Evolutionary conservation across 106 monocot genomes (phyloP).

Genomic region (Ottelia alismoides): DNA sequence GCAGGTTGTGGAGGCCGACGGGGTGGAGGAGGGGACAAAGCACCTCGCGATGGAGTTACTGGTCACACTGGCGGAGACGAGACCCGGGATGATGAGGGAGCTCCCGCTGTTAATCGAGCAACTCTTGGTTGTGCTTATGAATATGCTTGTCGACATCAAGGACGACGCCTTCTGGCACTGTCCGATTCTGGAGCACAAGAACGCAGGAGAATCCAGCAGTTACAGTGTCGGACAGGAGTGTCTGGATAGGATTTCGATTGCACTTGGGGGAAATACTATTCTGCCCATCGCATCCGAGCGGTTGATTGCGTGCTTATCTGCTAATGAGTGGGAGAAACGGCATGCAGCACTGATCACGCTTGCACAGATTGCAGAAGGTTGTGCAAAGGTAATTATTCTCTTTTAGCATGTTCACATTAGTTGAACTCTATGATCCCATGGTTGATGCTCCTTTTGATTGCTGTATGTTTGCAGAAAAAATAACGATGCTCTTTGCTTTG

Average conservation of each 20-base stretch:
- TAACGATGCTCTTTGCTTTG: too few species aligned
- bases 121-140: slow-evolving; percentile 79
- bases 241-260: slow-evolving; percentile 69
- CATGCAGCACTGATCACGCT: slow-evolving; percentile 91
- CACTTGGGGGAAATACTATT: slow-evolving; percentile 86
- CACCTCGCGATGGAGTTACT: slow-evolving; percentile 91
- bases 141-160: slow-evolving; percentile 79
- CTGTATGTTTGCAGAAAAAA: too few species aligned
- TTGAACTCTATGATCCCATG: too few species aligned
- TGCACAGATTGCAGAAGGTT: slow-evolving; percentile 97
- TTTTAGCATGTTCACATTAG: too few species aligned
- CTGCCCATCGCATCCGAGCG: slow-evolving; percentile 83
- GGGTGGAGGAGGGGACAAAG: slow-evolving; percentile 70
- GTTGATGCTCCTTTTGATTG: too few species aligned
- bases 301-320: slow-evolving; percentile 52
- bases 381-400: slow-evolving; percentile 52
- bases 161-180: slow-evolving; percentile 85
- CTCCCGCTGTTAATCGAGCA: slow-evolving; percentile 75
- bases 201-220: slow-evolving; percentile 84
- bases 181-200: slow-evolving; percentile 74
- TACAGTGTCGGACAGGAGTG: slow-evolving; percentile 90
- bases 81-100: slow-evolving; percentile 80
- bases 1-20: slow-evolving; percentile 74
- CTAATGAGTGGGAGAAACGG: slow-evolving; percentile 95
- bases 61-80: slow-evolving; percentile 74